Evolutionary conservation across 768 basidiomycete species (phyloP).

Genomic region (Termitomyces sp.): DNA sequence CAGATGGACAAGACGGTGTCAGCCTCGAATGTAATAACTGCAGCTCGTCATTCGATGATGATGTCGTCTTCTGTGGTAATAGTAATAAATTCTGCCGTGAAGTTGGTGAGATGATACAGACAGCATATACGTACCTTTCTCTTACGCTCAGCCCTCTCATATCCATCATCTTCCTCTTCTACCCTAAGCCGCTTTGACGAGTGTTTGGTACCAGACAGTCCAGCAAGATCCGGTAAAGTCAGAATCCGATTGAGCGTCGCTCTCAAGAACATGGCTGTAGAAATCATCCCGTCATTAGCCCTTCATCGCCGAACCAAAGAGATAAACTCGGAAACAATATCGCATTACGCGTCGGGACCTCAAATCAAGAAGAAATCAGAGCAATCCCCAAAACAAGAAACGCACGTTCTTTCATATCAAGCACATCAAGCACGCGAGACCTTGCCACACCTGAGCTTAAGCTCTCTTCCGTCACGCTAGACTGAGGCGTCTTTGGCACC

Average conservation of each 20-base stretch:
- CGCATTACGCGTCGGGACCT: not conserved
- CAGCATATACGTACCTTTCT: not conserved
- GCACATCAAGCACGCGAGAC: conserved; percentile 32
- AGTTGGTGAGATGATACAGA: not conserved
- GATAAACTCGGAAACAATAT: not conserved
- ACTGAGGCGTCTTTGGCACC: conserved; percentile 18
- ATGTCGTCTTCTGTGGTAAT: not conserved
- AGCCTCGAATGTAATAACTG: not conserved
- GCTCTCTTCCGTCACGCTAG: not conserved
- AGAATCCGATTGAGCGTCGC: conserved; percentile 35
- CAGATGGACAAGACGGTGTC: not conserved
- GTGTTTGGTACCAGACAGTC: conserved; percentile 18
- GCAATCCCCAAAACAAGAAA: not conserved
- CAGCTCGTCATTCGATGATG: not conserved
- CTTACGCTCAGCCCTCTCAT: not conserved
- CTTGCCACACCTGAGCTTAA: conserved; percentile 14
- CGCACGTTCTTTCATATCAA: conserved; percentile 42
- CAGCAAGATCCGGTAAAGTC: conserved; percentile 38
- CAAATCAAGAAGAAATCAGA: not conserved
- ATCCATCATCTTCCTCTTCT: not conserved
- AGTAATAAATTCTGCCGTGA: not conserved
- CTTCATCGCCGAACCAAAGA: not conserved
- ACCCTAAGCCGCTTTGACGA: not conserved
- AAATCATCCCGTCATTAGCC: not conserved
- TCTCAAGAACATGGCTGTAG: conserved; percentile 28